phyloP scores from a whole-genome alignment of 345 rosid species.

The Moricandia moricandioides region DNA sequence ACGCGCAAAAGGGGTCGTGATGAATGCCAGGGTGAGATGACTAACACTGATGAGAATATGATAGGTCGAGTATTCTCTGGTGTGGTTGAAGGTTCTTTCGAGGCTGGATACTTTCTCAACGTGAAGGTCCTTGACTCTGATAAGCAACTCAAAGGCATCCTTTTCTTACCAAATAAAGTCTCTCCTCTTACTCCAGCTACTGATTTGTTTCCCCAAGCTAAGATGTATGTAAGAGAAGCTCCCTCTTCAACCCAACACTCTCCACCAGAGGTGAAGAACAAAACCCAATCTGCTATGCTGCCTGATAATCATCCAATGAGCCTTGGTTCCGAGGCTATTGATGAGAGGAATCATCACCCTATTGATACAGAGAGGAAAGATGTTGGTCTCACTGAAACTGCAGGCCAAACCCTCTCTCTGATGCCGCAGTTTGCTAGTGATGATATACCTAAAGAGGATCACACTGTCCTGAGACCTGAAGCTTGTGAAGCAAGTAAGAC shows the following conservation, averaged over 20 bases:
- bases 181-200: constrained; percentile 53
- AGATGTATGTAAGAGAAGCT: constrained; percentile 42
- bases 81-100: constrained; percentile 70
- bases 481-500: constrained; percentile 22
- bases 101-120: constrained; percentile 69
- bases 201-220: constrained; percentile 72
- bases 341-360: constrained; percentile 7
- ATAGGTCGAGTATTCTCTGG: constrained; percentile 65
- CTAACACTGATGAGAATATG: constrained; percentile 36
- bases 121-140: constrained; percentile 57
- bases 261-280: constrained; percentile 19
- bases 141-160: constrained; percentile 58
- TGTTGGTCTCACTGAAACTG: constrained; percentile 21
- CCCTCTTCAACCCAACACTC: constrained; percentile 15
- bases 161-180: constrained; percentile 55
- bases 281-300: constrained; percentile 39
- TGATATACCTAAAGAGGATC: constrained; percentile 32
- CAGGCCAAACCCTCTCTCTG: constrained; percentile 37
- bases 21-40: constrained; percentile 31
- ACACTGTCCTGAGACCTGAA: constrained; percentile 20
- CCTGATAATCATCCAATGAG: constrained; percentile 32
- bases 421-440: constrained; percentile 35
- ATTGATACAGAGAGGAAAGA: constrained; percentile 25
- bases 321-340: constrained; percentile 14
- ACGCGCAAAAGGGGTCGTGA: constrained; percentile 63